Conservation (phyloP, 306 rosid genomes). For the Myrica gale region DNA sequence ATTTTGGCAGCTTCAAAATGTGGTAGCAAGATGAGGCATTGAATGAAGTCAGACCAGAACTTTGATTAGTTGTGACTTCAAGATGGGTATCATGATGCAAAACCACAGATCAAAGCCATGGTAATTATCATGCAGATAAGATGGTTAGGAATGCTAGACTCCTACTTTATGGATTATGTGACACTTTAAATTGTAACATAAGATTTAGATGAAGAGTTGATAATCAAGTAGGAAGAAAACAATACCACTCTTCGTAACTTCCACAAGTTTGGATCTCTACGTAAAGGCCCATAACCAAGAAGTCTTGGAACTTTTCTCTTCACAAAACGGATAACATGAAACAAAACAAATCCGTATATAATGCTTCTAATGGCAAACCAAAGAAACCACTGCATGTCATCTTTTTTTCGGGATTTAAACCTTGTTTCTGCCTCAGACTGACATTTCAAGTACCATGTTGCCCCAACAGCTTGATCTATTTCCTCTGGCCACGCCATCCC, state of each 20-base stretch:
- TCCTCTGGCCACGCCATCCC: slow-evolving; percentile 99
- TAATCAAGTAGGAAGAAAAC: slow-evolving; percentile 31
- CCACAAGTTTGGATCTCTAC: slow-evolving; percentile 63
- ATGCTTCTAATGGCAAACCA: slow-evolving; percentile 58
- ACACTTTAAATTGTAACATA: slow-evolving; percentile 18
- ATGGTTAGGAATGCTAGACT: background rate
- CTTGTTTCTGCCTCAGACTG: slow-evolving; percentile 77
- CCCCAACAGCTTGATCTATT: slow-evolving; percentile 57
- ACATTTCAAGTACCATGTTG: slow-evolving; percentile 88
- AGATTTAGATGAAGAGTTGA: slow-evolving; percentile 16
- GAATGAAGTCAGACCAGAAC: too few species aligned
- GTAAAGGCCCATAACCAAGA: slow-evolving; percentile 78
- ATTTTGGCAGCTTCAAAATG: slow-evolving; percentile 3
- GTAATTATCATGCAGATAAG: background rate
- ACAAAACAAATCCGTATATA: slow-evolving; percentile 58
- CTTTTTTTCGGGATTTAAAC: slow-evolving; percentile 49
- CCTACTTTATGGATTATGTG: slow-evolving; percentile 12
- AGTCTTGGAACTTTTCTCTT: slow-evolving; percentile 52
- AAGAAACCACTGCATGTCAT: slow-evolving; percentile 45
- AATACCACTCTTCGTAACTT: slow-evolving; percentile 75
- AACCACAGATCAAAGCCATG: slow-evolving; percentile 2
- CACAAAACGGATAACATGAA: slow-evolving; percentile 49
- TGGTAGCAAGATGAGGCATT: background rate
- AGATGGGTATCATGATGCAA: background rate
- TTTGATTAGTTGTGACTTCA: background rate